Evolutionary conservation across 257 asterid genomes (phyloP), one percentile per base, ranked within the genome.

Genomic region (Solanum sparsipilum): DNA sequence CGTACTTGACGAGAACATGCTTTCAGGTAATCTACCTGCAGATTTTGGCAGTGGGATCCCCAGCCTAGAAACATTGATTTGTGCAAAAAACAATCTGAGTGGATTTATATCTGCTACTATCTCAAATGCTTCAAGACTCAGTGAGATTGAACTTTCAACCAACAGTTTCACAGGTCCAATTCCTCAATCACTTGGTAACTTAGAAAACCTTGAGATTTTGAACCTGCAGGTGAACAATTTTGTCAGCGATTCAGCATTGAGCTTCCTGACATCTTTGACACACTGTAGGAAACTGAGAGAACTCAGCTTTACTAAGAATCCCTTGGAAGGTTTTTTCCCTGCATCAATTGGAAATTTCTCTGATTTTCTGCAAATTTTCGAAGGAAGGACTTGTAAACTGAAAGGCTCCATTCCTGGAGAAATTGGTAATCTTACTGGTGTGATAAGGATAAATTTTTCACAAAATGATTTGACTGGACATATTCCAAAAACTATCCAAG

Each of bases 131-230:
- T 86, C 93, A 15, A 52, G 39, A 70, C 91, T 91, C 83, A 0
- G 5, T 1, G 4, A 2, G 10, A 11, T 91, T 36, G 36, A 71
- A 11, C 88, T 91, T 29, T 7, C 21, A 5, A 1, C 0, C 12
- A 91, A 91, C 86, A n/a, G 38, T 16, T 84, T 91, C 78, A 52
- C 67, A 0, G 93, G 90, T 38, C 9, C 88, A 32, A 86, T 91
- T 16, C 91, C 93, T 5, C 1, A 29, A 15, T 89, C 93, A 13
- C 8, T 91, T 6, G 88, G 90, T 27, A 52, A 86, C 8, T 29
- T 58, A 76, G 84, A 13, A 79, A 8, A 48, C 76, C 13, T 36
- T 91, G 87, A 7, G 38, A 2, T 0, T 63, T 34, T 60, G 21
- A 18, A 11, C 65, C 7, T 76, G 63, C 35, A 0, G 13, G 9